These are phyloP conservation scores for Haplosporangium sp. DNA, from an alignment of 371 early-diverging fungal species.

Conservation along the genomic window DNA sequence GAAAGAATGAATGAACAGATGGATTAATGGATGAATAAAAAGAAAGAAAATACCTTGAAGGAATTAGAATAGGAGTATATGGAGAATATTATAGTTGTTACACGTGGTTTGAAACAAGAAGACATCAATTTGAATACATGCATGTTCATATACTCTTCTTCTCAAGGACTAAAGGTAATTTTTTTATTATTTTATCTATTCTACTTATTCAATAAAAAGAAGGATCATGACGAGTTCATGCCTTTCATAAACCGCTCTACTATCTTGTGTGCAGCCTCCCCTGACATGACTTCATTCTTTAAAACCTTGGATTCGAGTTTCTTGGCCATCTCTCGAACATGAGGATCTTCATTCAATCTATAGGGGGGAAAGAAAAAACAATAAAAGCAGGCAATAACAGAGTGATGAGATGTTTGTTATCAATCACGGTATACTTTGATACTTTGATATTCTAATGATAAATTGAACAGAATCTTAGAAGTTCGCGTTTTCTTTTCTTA, in stretches of 20 bases:
- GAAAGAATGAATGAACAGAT: not conserved
- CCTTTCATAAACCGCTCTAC: constrained; percentile 59
- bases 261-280: constrained; percentile 66
- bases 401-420: too few relatives aligned
- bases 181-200: not conserved
- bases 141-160: too few relatives aligned
- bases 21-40: not conserved
- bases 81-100: too few relatives aligned
- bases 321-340: constrained; percentile 52
- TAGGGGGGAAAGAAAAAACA: not conserved
- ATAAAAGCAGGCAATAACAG: not conserved
- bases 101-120: too few relatives aligned
- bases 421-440: too few relatives aligned
- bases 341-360: constrained; percentile 58
- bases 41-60: not conserved
- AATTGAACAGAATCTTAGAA: too few relatives aligned
- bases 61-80: too few relatives aligned
- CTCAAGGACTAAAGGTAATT: not conserved
- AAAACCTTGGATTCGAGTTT: constrained; percentile 61
- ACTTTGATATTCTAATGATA: too few relatives aligned
- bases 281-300: constrained; percentile 63
- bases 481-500: constrained; percentile 10
- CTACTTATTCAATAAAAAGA: too few relatives aligned
- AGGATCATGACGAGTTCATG: constrained; percentile 13
- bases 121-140: too few relatives aligned